Evolutionary conservation across 768 basidiomycete genomes (phyloP).

Genomic region (Mycena indigotica): DNA sequence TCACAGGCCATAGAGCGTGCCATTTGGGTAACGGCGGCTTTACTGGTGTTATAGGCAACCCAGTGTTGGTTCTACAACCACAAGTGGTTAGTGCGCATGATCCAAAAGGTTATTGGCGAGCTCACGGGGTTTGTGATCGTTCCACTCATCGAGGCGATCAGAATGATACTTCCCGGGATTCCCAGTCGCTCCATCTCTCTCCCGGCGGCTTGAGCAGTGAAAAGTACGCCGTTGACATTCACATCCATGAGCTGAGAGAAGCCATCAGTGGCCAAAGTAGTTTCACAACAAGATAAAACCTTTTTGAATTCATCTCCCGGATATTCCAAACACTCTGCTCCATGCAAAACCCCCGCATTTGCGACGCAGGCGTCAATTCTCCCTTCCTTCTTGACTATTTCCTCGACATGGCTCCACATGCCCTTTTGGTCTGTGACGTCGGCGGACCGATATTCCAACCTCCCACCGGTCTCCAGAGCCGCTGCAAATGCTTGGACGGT

Average conservation of each 20-base stretch:
- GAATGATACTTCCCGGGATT: slow-evolving; percentile 54
- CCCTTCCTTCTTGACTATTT: slow-evolving; percentile 66
- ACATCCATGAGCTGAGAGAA: slow-evolving; percentile 42
- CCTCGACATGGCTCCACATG: slow-evolving; percentile 57
- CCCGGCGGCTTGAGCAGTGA: slow-evolving; percentile 63
- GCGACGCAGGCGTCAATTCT: slow-evolving; percentile 78
- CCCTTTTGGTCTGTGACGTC: slow-evolving; percentile 67
- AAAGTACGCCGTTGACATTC: slow-evolving; percentile 55
- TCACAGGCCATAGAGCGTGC: slow-evolving; percentile 77
- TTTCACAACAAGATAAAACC: slow-evolving; percentile 32
- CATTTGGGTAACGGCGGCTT: slow-evolving; percentile 81
- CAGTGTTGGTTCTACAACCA: slow-evolving; percentile 58
- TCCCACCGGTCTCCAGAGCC: slow-evolving; percentile 43
- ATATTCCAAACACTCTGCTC: slow-evolving; percentile 68
- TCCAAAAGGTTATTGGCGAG: background rate
- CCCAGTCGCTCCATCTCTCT: slow-evolving; percentile 56
- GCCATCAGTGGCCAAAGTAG: background rate
- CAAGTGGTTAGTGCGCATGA: background rate
- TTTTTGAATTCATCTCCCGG: slow-evolving; percentile 65
- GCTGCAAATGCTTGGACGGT: slow-evolving; percentile 52
- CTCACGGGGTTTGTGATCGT: slow-evolving; percentile 71
- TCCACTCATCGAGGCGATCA: slow-evolving; percentile 65
- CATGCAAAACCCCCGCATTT: slow-evolving; percentile 72
- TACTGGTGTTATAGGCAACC: slow-evolving; percentile 75
- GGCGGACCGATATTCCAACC: slow-evolving; percentile 61